Evolutionary conservation across 441 rosid species (phyloP).

Genomic region (Isatis lusitanica): DNA sequence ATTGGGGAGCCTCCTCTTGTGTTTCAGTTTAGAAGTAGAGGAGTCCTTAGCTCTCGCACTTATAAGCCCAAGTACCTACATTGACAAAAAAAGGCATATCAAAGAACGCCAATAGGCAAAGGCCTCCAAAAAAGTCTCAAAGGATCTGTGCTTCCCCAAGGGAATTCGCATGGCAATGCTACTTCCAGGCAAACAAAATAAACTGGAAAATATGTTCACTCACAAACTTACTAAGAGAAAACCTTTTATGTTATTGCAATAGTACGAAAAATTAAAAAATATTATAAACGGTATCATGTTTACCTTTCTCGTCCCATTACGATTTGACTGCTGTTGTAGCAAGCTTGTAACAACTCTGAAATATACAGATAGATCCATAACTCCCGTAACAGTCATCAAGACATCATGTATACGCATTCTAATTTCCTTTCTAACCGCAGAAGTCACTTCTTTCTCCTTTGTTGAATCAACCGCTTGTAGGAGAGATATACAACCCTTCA

Average conservation of each 20-base stretch:
- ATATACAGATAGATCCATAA: slow-evolving; percentile 72
- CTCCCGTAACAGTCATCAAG: slow-evolving; percentile 56
- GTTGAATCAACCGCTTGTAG: slow-evolving; percentile 52
- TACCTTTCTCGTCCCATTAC: slow-evolving; percentile 78
- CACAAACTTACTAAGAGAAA: not conserved
- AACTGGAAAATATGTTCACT: not conserved
- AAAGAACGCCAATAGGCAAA: not conserved
- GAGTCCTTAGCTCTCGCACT: slow-evolving; percentile 65
- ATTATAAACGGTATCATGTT: slow-evolving; percentile 1
- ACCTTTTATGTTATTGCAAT: not conserved
- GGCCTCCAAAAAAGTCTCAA: slow-evolving; percentile 10
- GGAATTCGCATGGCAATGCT: slow-evolving; percentile 3
- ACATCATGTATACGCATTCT: slow-evolving; percentile 58
- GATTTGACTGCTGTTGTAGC: slow-evolving; percentile 60
- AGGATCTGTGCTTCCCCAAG: not conserved
- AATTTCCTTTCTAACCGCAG: slow-evolving; percentile 54
- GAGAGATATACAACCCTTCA: slow-evolving; percentile 70
- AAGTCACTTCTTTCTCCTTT: slow-evolving; percentile 47
- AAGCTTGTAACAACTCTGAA: slow-evolving; percentile 71
- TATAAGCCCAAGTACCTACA: slow-evolving; percentile 83
- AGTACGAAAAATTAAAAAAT: slow-evolving; percentile 7
- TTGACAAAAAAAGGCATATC: slow-evolving; percentile 1
- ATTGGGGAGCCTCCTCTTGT: slow-evolving; percentile 43
- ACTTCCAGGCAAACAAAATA: slow-evolving; percentile 8
- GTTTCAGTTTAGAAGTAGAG: slow-evolving; percentile 48